Base-by-base conservation (phyloP, 1,284 basidiomycete species). In the Leccinum glutinopallens region DNA sequence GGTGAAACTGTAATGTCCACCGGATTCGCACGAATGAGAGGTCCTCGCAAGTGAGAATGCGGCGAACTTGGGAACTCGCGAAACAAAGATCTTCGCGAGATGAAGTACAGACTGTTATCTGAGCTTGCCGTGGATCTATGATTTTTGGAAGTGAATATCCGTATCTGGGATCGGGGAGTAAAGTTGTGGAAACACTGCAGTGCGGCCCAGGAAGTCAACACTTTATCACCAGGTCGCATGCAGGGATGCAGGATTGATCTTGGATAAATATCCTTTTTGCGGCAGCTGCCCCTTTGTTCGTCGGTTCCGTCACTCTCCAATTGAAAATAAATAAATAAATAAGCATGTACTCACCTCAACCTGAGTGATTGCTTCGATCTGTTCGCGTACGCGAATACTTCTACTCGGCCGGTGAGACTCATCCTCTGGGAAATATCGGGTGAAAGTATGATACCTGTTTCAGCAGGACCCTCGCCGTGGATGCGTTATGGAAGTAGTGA, bases 391-490 rank as follows among this genome's bases (percentile, higher is more conserved):
- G 63, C 64, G 65, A 64, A 68, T 70, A 68, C 67, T 67, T 65
- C 67, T 64, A 63, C 70, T 53, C 64, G 63, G 59, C 35, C 51
- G 63, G 72, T 65, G 73, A 68, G 72, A 73, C 51, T 69, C 63
- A 62, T 63, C 63, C 67, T 63, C 71, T 76, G 70, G 67, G 75
- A 77, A 35, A 75, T 67, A 46, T 6, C 58, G 60, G 59, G 51
- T 62, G 58, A 70, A 58, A 61, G 56, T 63, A 37, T 70, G 67
- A 76, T 66, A 70, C 76, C 75, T 73, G 72, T 77, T 77, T 76
- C 74, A 77, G 74, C 46, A 55, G 35, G 65, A 61, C 66, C 68
- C 70, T 66, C 74, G 65, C 66, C 64, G 74, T 73, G 74, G 73
- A 73, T 75, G 72, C 70, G 53, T 71, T 65, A 67, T 62, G 66